phyloP scores from a whole-genome alignment of 768 basidiomycete species.

The Hericium erinaceus region DNA sequence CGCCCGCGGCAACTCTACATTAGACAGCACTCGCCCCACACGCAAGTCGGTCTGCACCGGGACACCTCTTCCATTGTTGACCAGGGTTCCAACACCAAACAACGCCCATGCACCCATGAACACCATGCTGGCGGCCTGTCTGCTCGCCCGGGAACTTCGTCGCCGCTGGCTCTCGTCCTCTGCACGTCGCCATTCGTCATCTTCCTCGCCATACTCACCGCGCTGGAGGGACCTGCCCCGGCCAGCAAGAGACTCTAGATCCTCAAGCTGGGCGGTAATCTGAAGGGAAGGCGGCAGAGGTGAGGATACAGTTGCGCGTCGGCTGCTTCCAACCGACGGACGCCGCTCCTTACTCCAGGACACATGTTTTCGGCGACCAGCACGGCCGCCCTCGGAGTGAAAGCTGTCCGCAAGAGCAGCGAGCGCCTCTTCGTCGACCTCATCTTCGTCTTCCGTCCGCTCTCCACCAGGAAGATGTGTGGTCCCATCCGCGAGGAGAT shows the following conservation, averaged over 20 bases:
- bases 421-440: constrained; percentile 41
- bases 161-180: constrained; percentile 14
- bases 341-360: constrained; percentile 61
- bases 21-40: constrained; percentile 41
- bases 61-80: constrained; percentile 22
- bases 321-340: constrained; percentile 20
- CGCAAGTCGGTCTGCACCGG: constrained; percentile 21
- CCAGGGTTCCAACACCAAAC: constrained; percentile 53
- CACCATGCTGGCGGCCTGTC: constrained; percentile 67
- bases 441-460: constrained; percentile 31
- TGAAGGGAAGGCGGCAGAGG: constrained; percentile 24
- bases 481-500: constrained; percentile 16
- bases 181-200: constrained; percentile 2
- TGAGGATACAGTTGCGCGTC: constrained; percentile 15
- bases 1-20: constrained; percentile 3
- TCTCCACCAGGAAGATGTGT: constrained; percentile 9
- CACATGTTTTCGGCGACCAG: constrained; percentile 39
- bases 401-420: constrained; percentile 64
- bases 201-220: constrained; percentile 19
- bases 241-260: background rate
- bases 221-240: constrained; percentile 41
- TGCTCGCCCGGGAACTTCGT: constrained; percentile 50
- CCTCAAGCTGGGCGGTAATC: constrained; percentile 7
- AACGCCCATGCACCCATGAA: constrained; percentile 73
- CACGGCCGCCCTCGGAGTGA: constrained; percentile 58